A percentile compares a stretch with the other conserved stretches of the same genome.
Conservation (phyloP, 768 basidiomycete genomes). For the Peribolospora baueri region DNA sequence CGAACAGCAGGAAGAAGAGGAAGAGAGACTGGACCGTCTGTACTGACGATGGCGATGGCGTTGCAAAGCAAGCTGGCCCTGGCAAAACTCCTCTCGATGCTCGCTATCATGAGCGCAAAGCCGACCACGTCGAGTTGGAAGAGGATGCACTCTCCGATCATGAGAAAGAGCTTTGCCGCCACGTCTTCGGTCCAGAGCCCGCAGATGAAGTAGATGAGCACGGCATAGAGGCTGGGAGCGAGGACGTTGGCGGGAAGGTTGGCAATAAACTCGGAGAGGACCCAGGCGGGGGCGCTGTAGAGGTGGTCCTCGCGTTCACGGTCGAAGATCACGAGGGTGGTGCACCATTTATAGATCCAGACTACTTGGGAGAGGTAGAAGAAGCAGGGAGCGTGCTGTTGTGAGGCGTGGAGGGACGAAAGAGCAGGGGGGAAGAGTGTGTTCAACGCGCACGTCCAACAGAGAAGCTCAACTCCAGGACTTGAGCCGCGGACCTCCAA, state of each 20-base stretch:
- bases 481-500: not conserved
- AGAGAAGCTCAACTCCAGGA: no score
- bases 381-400: not conserved
- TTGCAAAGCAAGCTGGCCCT: constrained; percentile 20
- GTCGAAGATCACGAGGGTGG: constrained; percentile 25
- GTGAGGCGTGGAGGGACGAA: not conserved
- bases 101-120: constrained; percentile 16
- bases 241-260: constrained; percentile 22
- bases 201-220: constrained; percentile 16
- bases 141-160: constrained; percentile 16
- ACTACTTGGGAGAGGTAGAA: constrained; percentile 11
- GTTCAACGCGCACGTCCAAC: no score
- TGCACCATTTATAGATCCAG: constrained; percentile 21
- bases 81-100: constrained; percentile 18
- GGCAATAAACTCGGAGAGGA: constrained; percentile 22
- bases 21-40: no score
- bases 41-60: constrained; percentile 7
- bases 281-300: constrained; percentile 21
- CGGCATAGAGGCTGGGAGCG: constrained; percentile 15
- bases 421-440: not conserved
- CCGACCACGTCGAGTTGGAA: constrained; percentile 8
- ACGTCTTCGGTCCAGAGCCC: constrained; percentile 20
- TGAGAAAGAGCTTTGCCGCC: constrained; percentile 20
- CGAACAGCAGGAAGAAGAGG: no score
- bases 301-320: constrained; percentile 22